Conservation (phyloP, 164 flowering plant genomes). For the Sextonia rubra region DNA sequence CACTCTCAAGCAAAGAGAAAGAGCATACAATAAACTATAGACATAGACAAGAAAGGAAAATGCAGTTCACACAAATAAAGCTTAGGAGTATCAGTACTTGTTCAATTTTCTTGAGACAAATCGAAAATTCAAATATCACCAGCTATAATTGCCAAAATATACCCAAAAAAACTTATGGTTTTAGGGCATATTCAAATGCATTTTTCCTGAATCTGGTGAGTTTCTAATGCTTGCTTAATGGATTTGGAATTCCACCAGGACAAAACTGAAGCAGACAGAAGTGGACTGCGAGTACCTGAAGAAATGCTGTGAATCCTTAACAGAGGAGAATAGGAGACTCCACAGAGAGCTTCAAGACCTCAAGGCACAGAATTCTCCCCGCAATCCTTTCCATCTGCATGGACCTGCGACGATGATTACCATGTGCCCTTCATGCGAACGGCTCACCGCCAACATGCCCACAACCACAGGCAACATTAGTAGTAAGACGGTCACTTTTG, state of each 20-base stretch:
- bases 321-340: constrained; percentile 64
- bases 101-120: not conserved
- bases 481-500: not conserved
- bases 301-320: constrained; percentile 69
- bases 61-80: too few species aligned
- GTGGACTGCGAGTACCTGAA: constrained; percentile 78
- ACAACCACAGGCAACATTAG: not conserved
- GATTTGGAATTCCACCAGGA: constrained; percentile 32
- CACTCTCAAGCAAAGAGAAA: too few species aligned
- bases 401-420: constrained; percentile 78
- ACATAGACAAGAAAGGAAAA: too few species aligned
- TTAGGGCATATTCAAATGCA: not conserved
- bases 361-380: constrained; percentile 46
- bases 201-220: not conserved
- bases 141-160: not conserved
- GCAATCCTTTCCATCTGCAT: constrained; percentile 66
- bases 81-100: not conserved
- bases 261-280: constrained; percentile 85
- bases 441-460: constrained; percentile 21
- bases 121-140: not conserved
- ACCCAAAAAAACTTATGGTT: not conserved
- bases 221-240: not conserved
- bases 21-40: too few species aligned
- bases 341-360: constrained; percentile 70
- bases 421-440: constrained; percentile 80